Conservation (phyloP, 2,329 filamentous ascomycete species). For the Penicillium occitanis region DNA sequence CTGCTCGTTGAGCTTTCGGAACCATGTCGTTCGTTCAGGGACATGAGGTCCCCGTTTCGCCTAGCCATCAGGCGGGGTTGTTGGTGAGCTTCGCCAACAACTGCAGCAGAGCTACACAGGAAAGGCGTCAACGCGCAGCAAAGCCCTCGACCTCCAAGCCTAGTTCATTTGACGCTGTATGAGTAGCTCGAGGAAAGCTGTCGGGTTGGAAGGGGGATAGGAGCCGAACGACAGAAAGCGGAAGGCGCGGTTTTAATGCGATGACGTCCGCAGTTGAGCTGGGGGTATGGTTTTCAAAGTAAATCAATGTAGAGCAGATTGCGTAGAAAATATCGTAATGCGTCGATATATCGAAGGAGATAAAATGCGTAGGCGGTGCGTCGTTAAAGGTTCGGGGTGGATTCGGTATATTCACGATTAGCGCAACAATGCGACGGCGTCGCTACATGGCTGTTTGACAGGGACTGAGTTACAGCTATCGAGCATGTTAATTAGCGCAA, state of each 20-base stretch:
- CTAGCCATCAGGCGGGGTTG: conserved; percentile 33
- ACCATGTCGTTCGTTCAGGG: conserved; percentile 38
- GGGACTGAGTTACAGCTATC: neutral
- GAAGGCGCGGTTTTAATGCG: neutral
- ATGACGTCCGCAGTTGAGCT: conserved; percentile 2
- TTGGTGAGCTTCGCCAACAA: conserved; percentile 5
- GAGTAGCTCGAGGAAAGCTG: neutral
- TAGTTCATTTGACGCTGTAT: conserved; percentile 15
- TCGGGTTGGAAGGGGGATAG: neutral
- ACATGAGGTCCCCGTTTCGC: conserved; percentile 31
- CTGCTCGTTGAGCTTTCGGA: conserved; percentile 44
- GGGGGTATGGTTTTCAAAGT: neutral
- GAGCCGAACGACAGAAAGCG: neutral
- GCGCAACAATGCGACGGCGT: conserved; percentile 23
- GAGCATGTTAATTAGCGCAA: neutral
- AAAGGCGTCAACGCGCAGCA: neutral
- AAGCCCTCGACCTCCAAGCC: neutral
- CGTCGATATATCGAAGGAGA: neutral
- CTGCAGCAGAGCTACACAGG: neutral
- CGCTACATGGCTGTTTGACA: conserved; percentile 19
- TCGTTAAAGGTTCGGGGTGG: neutral
- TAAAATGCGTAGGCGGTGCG: neutral
- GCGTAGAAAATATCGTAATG: neutral
- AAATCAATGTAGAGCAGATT: neutral
- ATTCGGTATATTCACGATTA: neutral